Conservation (phyloP, 2,329 filamentous ascomycete genomes). For the Scedosporium minutisporum region DNA sequence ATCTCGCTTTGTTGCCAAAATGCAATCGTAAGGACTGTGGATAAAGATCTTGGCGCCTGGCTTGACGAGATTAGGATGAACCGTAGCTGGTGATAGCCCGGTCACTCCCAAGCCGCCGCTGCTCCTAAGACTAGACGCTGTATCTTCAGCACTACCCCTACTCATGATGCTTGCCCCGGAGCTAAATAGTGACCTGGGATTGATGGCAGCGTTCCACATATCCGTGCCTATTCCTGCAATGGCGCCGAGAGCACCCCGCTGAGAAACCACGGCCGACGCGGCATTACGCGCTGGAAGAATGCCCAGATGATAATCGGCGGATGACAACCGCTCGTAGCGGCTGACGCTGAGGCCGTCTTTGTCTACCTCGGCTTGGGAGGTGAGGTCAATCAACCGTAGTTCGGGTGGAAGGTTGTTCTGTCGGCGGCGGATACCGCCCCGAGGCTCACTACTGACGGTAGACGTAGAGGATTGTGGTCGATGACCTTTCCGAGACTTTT, state of each 20-base stretch:
- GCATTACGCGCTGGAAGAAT: slow-evolving; percentile 67
- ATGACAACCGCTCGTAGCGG: slow-evolving; percentile 75
- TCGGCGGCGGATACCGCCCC: slow-evolving; percentile 57
- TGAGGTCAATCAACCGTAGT: slow-evolving; percentile 80
- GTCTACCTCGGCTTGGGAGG: slow-evolving; percentile 77
- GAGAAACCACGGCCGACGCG: slow-evolving; percentile 47
- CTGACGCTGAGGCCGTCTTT: slow-evolving; percentile 80
- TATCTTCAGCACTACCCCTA: slow-evolving; percentile 49
- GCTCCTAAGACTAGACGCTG: slow-evolving; percentile 35
- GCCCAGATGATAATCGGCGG: slow-evolving; percentile 84
- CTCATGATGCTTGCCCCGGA: slow-evolving; percentile 71
- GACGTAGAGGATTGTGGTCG: slow-evolving; percentile 35
- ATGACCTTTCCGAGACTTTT: slow-evolving; percentile 14
- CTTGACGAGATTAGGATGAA: slow-evolving; percentile 46
- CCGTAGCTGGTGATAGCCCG: slow-evolving; percentile 21
- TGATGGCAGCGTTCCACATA: slow-evolving; percentile 85
- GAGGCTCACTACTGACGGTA: slow-evolving; percentile 46
- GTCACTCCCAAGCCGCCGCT: slow-evolving; percentile 20
- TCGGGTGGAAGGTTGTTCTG: slow-evolving; percentile 80
- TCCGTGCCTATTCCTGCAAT: slow-evolving; percentile 63
- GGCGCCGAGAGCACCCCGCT: slow-evolving; percentile 65
- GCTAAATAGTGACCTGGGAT: slow-evolving; percentile 77
- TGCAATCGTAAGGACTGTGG: slow-evolving; percentile 91
- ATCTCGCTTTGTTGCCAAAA: slow-evolving; percentile 83
- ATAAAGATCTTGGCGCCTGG: slow-evolving; percentile 71